These are phyloP conservation scores for Termitomyces sp. DNA, from an alignment of 768 basidiomycete genomes.

Conservation along the genomic window DNA sequence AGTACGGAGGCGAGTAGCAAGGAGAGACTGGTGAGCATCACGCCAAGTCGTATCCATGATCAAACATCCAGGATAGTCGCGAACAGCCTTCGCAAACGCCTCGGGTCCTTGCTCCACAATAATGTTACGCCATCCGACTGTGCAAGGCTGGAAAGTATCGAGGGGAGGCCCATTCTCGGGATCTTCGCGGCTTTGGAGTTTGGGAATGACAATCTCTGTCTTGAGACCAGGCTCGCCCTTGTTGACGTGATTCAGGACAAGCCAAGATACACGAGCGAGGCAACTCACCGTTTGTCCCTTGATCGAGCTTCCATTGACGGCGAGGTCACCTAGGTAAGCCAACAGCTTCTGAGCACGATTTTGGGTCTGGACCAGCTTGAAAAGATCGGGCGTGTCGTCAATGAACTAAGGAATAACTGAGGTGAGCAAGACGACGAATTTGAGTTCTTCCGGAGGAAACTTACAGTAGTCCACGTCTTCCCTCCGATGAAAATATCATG, in stretches of 20 bases:
- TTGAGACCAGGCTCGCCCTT: constrained; percentile 93
- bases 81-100: constrained; percentile 97
- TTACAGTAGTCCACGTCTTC: constrained; percentile 92
- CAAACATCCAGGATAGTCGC: constrained; percentile 90
- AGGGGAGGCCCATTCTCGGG: constrained; percentile 64
- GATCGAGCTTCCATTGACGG: constrained; percentile 97
- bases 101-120: constrained; percentile 97
- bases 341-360: constrained; percentile 98
- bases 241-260: neutral
- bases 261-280: neutral
- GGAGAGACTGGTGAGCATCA: constrained; percentile 96
- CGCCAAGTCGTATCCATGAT: constrained; percentile 99
- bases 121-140: constrained; percentile 95
- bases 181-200: constrained; percentile 75
- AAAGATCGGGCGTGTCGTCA: constrained; percentile 98
- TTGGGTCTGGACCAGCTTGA: constrained; percentile 96
- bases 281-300: constrained; percentile 76
- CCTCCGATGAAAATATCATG: constrained; percentile 95
- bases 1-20: constrained; percentile 94
- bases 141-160: constrained; percentile 82
- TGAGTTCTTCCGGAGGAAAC: neutral
- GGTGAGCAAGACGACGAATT: neutral
- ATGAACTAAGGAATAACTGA: constrained; percentile 67
- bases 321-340: constrained; percentile 94
- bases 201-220: constrained; percentile 82